Percentiles rank a stretch among this genome's conserved stretches.
Conservation (phyloP, 768 basidiomycete genomes). For the Leccinum ochraceum region DNA sequence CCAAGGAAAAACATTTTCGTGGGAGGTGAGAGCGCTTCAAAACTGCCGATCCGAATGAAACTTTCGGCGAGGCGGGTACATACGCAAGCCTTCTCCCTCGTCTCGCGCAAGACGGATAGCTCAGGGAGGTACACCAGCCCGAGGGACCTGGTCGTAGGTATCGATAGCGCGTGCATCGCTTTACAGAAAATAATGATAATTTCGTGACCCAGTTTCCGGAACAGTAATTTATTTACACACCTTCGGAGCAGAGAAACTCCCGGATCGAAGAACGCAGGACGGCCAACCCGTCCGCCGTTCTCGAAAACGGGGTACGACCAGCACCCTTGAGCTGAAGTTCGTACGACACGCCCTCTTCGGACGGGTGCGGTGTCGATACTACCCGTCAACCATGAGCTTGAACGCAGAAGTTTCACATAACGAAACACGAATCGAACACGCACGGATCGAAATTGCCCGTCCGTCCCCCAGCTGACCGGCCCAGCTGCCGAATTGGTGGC, state of each 20-base stretch:
- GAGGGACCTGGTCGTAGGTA: slow-evolving; percentile 89
- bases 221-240: slow-evolving; percentile 25
- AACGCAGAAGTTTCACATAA: slow-evolving; percentile 8
- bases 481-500: slow-evolving; percentile 87
- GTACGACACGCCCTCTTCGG: slow-evolving; percentile 52
- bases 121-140: slow-evolving; percentile 73
- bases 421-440: slow-evolving; percentile 21
- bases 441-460: slow-evolving; percentile 84
- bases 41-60: slow-evolving; percentile 90
- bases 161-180: slow-evolving; percentile 78
- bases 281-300: slow-evolving; percentile 91
- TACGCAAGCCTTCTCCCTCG: slow-evolving; percentile 67
- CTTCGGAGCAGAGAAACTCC: slow-evolving; percentile 93
- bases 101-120: slow-evolving; percentile 76
- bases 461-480: slow-evolving; percentile 97
- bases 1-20: slow-evolving; percentile 64
- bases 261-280: slow-evolving; percentile 93
- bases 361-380: slow-evolving; percentile 81
- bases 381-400: neutral
- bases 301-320: slow-evolving; percentile 92
- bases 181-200: slow-evolving; percentile 10
- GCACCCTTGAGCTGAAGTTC: slow-evolving; percentile 96
- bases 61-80: slow-evolving; percentile 84
- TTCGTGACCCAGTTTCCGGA: neutral
- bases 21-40: slow-evolving; percentile 82